These are phyloP conservation scores for Anthostomella pinea DNA, from an alignment of 2,329 filamentous ascomycete species.

Conservation along the genomic window DNA sequence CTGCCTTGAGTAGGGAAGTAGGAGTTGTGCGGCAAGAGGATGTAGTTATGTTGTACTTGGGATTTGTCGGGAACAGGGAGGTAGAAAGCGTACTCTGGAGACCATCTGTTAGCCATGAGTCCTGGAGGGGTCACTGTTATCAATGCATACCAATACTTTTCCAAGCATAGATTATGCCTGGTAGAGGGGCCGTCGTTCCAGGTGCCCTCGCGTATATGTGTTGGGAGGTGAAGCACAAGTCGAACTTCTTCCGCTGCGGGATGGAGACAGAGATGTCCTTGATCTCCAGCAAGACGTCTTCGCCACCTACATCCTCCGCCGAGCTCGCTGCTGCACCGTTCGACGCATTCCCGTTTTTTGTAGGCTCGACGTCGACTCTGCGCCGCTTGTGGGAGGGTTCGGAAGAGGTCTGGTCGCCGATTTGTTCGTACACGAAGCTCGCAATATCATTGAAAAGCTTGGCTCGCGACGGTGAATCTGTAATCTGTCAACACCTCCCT, in stretches of 20 bases:
- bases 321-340: conserved; percentile 22
- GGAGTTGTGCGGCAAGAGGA: conserved; percentile 57
- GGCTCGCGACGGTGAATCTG: conserved; percentile 50
- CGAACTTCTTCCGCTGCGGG: conserved; percentile 67
- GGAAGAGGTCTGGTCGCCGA: conserved; percentile 27
- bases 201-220: conserved; percentile 57
- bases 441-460: conserved; percentile 57
- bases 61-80: conserved; percentile 64
- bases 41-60: conserved; percentile 63
- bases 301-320: conserved; percentile 42
- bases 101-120: conserved; percentile 4
- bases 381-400: conserved; percentile 52
- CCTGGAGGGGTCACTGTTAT: background rate
- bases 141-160: conserved; percentile 52
- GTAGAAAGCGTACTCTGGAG: conserved; percentile 58
- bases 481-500: no score
- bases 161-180: conserved; percentile 58
- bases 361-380: conserved; percentile 44
- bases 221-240: conserved; percentile 58
- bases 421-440: conserved; percentile 46
- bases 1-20: conserved; percentile 50
- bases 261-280: conserved; percentile 67
- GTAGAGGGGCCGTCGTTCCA: conserved; percentile 49
- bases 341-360: conserved; percentile 23
- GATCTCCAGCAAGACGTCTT: conserved; percentile 55